Evolutionary conservation across 75 land plant species (phyloP), one percentile per base, ranked within the genome.

Genomic region (Azolla pinnata): DNA sequence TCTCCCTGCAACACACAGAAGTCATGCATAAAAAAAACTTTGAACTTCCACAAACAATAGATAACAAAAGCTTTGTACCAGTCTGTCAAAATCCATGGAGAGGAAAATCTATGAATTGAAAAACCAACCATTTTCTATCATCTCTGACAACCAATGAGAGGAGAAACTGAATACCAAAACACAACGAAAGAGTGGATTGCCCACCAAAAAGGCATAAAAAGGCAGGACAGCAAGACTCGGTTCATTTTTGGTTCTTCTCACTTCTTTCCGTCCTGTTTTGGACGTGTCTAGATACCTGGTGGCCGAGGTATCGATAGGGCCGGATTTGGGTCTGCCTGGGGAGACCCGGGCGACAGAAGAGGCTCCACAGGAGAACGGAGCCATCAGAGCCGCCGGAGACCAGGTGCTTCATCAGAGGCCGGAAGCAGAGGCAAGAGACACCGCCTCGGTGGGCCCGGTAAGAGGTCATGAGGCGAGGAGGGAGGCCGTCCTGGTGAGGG

Each of bases 341-440:
- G 34, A 58, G 56, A 56, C 53, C 38, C 16, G 67, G 49, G 0
- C 67, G 66, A 28, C 67, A 70, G 52, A 63, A 58, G 27, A 73
- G 61, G 44, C 75, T 59, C 75, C 75, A 73, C 44, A 73, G 29
- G 28, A 66, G 44, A 21, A 73, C 70, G 10, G 56, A 34, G 0
- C 61, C 63, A 23, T 73, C 70, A 42, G 65, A 32, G 16, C 75
- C 70, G 5, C 70, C 75, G 16, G 70, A 73, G 14, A 73, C 75
- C 4, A 73, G 52, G 28, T 73, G 75, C 54, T 73, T 73, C 75
- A 73, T 73, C 59, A 52, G 60, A 0, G 75, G 75, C 27, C 75
- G 48, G 56, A 73, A 73, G 19, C 57, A 52, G 34, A 73, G 24
- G 23, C 62, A 44, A 4, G 61, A 44, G 14, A 67, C 75, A 1